Percentiles rank a stretch among this genome's conserved stretches.
These are phyloP conservation scores for Boletus eberwhitei DNA, from an alignment of 768 basidiomycete species.

Conservation along the genomic window DNA sequence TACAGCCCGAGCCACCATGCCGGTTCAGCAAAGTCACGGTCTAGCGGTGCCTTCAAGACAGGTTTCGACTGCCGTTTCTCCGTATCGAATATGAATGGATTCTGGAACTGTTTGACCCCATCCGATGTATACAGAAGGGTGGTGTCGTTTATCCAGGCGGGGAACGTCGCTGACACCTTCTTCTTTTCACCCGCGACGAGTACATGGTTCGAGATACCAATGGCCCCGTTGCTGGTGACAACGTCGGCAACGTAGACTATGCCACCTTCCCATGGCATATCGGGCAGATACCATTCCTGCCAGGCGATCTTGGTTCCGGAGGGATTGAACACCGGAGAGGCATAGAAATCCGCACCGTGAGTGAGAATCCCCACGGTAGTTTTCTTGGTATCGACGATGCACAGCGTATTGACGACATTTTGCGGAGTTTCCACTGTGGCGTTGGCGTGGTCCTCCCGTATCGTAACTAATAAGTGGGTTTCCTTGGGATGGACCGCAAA, in stretches of 20 bases:
- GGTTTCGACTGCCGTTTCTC: slow-evolving; percentile 25
- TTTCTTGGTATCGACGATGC: slow-evolving; percentile 46
- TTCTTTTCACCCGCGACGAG: slow-evolving; percentile 48
- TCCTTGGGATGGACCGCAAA: slow-evolving; percentile 53
- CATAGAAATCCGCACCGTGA: slow-evolving; percentile 66
- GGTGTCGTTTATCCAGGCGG: slow-evolving; percentile 40
- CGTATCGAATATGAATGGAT: slow-evolving; percentile 36
- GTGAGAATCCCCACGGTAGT: slow-evolving; percentile 40
- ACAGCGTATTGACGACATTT: slow-evolving; percentile 46
- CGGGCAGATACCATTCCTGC: slow-evolving; percentile 61
- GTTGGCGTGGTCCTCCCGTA: slow-evolving; percentile 66
- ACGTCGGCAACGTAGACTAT: slow-evolving; percentile 51
- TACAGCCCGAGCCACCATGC: slow-evolving; percentile 17
- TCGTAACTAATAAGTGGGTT: slow-evolving; percentile 48
- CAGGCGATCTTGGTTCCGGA: slow-evolving; percentile 54
- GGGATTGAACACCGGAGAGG: slow-evolving; percentile 50
- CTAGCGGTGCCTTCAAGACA: slow-evolving; percentile 11
- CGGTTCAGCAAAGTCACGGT: slow-evolving; percentile 25
- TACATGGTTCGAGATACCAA: slow-evolving; percentile 32
- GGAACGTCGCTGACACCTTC: slow-evolving; percentile 37
- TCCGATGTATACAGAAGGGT: slow-evolving; percentile 59
- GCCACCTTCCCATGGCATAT: slow-evolving; percentile 67
- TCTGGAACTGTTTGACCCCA: slow-evolving; percentile 53
- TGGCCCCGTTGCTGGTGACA: neutral
- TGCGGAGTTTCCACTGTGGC: slow-evolving; percentile 30